Conservation (phyloP, 768 basidiomycete species). For the Boletales sp. region DNA sequence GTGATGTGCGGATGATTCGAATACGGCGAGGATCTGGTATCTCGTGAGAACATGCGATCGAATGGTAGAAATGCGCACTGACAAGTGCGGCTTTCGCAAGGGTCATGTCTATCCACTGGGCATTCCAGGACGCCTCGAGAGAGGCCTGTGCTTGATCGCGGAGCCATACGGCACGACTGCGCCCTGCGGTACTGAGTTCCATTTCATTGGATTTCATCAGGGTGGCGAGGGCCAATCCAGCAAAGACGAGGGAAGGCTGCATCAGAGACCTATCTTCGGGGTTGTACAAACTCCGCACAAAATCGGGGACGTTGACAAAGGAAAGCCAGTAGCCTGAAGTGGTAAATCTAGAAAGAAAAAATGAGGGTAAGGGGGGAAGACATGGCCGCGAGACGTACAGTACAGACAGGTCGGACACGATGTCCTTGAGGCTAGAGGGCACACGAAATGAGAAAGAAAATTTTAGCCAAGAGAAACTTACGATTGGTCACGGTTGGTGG, state of each 20-base stretch:
- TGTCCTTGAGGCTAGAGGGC: slow-evolving; percentile 41
- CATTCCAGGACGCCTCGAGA: slow-evolving; percentile 48
- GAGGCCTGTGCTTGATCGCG: slow-evolving; percentile 54
- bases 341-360: slow-evolving; percentile 45
- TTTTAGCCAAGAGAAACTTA: slow-evolving; percentile 17
- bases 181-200: slow-evolving; percentile 51
- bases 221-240: slow-evolving; percentile 65
- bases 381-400: slow-evolving; percentile 38
- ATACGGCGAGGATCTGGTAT: slow-evolving; percentile 68
- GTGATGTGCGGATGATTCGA: slow-evolving; percentile 73
- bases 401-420: slow-evolving; percentile 46
- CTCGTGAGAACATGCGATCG: slow-evolving; percentile 10
- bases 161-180: slow-evolving; percentile 54
- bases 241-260: slow-evolving; percentile 69
- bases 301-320: slow-evolving; percentile 58
- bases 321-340: slow-evolving; percentile 65
- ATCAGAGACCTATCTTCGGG: slow-evolving; percentile 51
- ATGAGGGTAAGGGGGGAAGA: slow-evolving; percentile 4
- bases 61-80: slow-evolving; percentile 15
- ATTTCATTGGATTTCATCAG: slow-evolving; percentile 71
- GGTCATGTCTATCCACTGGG: slow-evolving; percentile 54
- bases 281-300: slow-evolving; percentile 50
- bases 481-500: slow-evolving; percentile 41
- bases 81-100: slow-evolving; percentile 75
- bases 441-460: slow-evolving; percentile 1